These are phyloP conservation scores for Cercospora canescens DNA, from an alignment of 2,329 filamentous ascomycete genomes.

Conservation along the genomic window DNA sequence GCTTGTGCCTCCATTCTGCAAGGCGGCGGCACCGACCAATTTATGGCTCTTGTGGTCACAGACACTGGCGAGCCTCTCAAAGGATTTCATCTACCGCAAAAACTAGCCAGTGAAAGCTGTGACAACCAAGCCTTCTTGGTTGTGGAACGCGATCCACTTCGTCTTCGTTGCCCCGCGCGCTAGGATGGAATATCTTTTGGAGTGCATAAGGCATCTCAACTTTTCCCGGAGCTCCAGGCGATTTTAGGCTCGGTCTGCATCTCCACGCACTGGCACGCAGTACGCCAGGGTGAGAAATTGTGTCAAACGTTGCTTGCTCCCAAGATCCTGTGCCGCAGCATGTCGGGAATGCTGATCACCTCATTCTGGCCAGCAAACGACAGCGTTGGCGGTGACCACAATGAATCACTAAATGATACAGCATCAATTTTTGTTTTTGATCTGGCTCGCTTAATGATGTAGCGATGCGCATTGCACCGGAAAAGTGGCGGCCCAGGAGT, in stretches of 20 bases:
- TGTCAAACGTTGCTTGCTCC: too few species aligned
- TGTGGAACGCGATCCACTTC: not conserved
- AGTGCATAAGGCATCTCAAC: not conserved
- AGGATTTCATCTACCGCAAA: not conserved
- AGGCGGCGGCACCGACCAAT: not conserved
- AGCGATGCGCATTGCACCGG: too few species aligned
- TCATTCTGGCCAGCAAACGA: not conserved
- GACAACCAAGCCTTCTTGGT: not conserved
- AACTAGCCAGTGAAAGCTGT: not conserved
- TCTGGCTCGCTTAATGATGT: too few species aligned
- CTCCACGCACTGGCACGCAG: too few species aligned
- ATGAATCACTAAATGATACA: too few species aligned
- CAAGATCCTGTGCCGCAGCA: not conserved
- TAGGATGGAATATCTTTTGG: not conserved
- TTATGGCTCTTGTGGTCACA: not conserved
- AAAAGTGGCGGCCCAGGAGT: too few species aligned
- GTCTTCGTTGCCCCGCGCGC: not conserved
- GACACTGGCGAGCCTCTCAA: not conserved
- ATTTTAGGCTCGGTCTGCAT: too few species aligned
- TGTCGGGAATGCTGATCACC: not conserved
- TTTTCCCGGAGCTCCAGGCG: not conserved
- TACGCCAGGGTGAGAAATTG: too few species aligned
- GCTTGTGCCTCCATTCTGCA: conserved; percentile 8
- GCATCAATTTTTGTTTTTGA: too few species aligned
- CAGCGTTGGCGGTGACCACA: not conserved